Evolutionary conservation across 257 asterid species (phyloP).

Genomic region (Solanum microdontum): DNA sequence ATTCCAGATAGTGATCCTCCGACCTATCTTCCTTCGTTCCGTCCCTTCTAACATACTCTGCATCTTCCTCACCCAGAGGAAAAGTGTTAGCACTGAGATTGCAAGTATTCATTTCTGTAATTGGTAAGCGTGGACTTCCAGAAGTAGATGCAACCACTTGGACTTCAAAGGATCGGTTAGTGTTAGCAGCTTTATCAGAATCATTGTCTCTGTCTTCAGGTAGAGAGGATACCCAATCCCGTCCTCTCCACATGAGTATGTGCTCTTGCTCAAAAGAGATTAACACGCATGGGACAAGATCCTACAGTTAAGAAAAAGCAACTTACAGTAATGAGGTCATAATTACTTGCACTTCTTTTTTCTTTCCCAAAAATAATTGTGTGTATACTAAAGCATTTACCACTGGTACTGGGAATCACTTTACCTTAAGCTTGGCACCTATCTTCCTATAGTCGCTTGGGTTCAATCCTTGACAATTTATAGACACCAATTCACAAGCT

Average conservation of each 20-base stretch:
- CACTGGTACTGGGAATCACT: background rate
- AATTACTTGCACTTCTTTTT: background rate
- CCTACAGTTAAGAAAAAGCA: constrained; percentile 35
- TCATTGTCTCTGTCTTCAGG: constrained; percentile 17
- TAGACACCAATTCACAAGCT: constrained; percentile 78
- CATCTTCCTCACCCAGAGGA: constrained; percentile 10
- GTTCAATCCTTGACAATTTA: constrained; percentile 80
- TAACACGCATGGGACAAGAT: constrained; percentile 89
- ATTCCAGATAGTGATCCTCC: constrained; percentile 5
- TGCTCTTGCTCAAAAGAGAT: constrained; percentile 77
- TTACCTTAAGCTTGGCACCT: constrained; percentile 92
- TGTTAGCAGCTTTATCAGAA: constrained; percentile 8
- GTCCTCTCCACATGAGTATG: constrained; percentile 88
- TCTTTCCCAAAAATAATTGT: background rate
- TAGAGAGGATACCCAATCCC: constrained; percentile 56
- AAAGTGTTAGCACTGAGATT: constrained; percentile 11
- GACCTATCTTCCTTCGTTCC: constrained; percentile 6
- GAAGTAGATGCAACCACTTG: constrained; percentile 14
- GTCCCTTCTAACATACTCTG: constrained; percentile 13
- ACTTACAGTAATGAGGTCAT: background rate
- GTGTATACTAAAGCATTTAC: background rate
- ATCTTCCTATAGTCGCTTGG: constrained; percentile 73
- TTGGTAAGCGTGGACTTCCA: constrained; percentile 7
- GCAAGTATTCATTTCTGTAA: background rate
- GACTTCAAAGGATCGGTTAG: background rate